Evolutionary conservation across 2,329 filamentous ascomycete genomes (phyloP).

Genomic region (Apiospora kogelbergensis): DNA sequence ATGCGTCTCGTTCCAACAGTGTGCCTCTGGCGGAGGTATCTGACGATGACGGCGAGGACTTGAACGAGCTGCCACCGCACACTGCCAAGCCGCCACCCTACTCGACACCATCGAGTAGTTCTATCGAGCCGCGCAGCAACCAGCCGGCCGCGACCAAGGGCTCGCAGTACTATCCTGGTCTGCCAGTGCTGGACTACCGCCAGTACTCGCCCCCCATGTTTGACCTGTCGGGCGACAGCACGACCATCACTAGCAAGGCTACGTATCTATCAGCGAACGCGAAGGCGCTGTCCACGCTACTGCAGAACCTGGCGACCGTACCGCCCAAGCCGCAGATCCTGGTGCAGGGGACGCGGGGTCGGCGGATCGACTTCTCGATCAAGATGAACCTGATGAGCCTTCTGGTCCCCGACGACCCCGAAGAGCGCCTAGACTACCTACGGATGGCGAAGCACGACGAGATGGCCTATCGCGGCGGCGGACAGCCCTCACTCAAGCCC

Average conservation of each 20-base stretch:
- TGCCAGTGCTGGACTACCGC: conserved; percentile 51
- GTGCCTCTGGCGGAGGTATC: background rate
- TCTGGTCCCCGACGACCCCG: conserved; percentile 47
- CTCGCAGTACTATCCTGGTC: conserved; percentile 43
- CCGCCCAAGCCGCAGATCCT: conserved; percentile 56
- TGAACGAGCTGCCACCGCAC: background rate
- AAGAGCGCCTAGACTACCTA: conserved; percentile 51
- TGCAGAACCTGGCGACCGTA: conserved; percentile 49
- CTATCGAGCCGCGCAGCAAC: conserved; percentile 16
- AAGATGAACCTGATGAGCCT: conserved; percentile 55
- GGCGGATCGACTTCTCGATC: conserved; percentile 50
- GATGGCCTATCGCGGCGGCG: conserved; percentile 44
- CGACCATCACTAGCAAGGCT: conserved; percentile 46
- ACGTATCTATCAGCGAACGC: conserved; percentile 49
- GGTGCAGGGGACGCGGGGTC: conserved; percentile 46
- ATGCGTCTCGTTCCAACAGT: background rate
- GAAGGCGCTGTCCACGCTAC: conserved; percentile 43
- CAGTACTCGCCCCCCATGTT: conserved; percentile 54
- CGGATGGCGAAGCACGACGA: conserved; percentile 50
- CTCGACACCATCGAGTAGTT: conserved; percentile 25
- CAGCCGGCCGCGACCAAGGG: conserved; percentile 20
- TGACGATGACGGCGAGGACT: background rate
- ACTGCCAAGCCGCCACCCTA: conserved; percentile 25
- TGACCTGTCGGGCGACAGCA: conserved; percentile 48
- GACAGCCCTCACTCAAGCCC: conserved; percentile 43